These are phyloP conservation scores for Brettanomyces nanus DNA, from an alignment of 805 yeast genomes.

Conservation along the genomic window DNA sequence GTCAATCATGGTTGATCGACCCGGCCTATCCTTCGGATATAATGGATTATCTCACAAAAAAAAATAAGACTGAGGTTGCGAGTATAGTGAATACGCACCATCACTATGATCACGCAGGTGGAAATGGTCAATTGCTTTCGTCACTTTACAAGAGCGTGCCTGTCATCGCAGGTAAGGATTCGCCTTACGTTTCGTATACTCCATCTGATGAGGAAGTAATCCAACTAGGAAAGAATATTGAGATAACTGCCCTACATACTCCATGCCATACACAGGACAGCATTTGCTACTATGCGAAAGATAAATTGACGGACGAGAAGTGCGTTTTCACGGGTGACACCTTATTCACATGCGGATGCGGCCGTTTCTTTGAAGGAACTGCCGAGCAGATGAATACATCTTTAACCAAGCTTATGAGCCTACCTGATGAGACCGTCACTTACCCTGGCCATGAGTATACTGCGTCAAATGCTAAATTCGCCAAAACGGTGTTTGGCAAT, in stretches of 20 bases:
- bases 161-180: slow-evolving; percentile 77
- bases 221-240: slow-evolving; percentile 54
- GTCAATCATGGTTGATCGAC: slow-evolving; percentile 76
- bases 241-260: slow-evolving; percentile 78
- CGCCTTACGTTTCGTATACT: slow-evolving; percentile 62
- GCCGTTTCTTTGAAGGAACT: slow-evolving; percentile 90
- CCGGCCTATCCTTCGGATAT: slow-evolving; percentile 84
- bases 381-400: slow-evolving; percentile 74
- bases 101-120: slow-evolving; percentile 92
- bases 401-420: slow-evolving; percentile 47
- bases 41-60: slow-evolving; percentile 30
- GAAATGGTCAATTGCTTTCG: slow-evolving; percentile 41
- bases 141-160: slow-evolving; percentile 40
- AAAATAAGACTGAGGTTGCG: slow-evolving; percentile 38
- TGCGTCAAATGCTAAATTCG: slow-evolving; percentile 68
- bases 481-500: slow-evolving; percentile 48
- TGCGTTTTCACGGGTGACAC: slow-evolving; percentile 96
- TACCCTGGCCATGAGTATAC: slow-evolving; percentile 98
- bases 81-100: slow-evolving; percentile 95
- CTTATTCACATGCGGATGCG: slow-evolving; percentile 89
- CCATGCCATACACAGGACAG: slow-evolving; percentile 99
- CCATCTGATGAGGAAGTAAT: slow-evolving; percentile 59
- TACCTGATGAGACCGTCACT: slow-evolving; percentile 66
- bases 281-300: slow-evolving; percentile 75
- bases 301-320: slow-evolving; percentile 49